Conservation (phyloP, 768 basidiomycete species). For the Tephrocybe sp. region DNA sequence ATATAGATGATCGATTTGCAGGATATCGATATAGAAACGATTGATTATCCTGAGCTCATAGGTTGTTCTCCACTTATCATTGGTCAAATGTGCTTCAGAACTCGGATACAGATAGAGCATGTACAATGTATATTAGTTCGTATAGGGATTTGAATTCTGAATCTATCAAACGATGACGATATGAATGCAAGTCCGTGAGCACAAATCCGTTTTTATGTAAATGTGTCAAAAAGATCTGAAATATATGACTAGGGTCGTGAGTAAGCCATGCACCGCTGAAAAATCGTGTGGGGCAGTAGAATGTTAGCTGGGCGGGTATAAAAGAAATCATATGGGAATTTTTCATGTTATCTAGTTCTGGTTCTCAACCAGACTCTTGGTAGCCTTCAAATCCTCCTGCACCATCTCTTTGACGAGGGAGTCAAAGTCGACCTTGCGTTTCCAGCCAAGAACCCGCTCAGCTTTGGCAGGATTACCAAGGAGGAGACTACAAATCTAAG, state of each 20-base stretch:
- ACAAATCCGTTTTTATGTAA: background rate
- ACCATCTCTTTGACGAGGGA: conserved; percentile 93
- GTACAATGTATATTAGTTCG: background rate
- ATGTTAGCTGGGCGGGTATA: too few relatives aligned
- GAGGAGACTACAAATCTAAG: conserved; percentile 52
- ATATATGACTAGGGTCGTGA: too few relatives aligned
- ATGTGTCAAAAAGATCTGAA: background rate
- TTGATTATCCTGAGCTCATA: too few relatives aligned
- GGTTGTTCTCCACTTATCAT: too few relatives aligned
- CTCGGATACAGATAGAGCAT: too few relatives aligned
- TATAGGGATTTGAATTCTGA: background rate
- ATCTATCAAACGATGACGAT: background rate
- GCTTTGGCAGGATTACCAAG: conserved; percentile 90
- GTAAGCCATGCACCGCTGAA: too few relatives aligned
- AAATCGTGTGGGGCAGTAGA: too few relatives aligned
- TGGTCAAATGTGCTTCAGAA: too few relatives aligned
- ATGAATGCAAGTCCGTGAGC: background rate
- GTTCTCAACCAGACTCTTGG: conserved; percentile 74
- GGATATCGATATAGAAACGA: too few relatives aligned
- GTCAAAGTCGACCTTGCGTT: conserved; percentile 80
- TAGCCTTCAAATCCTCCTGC: conserved; percentile 70
- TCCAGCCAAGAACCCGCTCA: conserved; percentile 87
- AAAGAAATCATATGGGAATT: too few relatives aligned
- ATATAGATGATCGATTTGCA: too few relatives aligned
- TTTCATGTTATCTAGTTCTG: conserved; percentile 62